A percentile compares a stretch with the other conserved stretches of the same genome.
Evolutionary conservation across 192 early-diverging fungal species (phyloP).

Genomic region (Entomortierella chlamydospora): DNA sequence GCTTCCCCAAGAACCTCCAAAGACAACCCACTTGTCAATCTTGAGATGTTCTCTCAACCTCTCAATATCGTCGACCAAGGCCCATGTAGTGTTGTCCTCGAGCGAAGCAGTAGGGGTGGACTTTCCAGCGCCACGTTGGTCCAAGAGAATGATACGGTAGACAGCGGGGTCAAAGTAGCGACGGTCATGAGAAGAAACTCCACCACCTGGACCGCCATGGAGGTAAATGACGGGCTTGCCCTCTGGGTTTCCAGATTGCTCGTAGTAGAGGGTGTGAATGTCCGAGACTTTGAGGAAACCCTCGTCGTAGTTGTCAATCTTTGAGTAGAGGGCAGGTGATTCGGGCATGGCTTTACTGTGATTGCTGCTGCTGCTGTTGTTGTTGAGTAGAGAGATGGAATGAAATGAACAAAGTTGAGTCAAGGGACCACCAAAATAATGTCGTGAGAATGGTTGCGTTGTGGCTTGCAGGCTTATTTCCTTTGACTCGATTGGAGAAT

Average conservation of each 20-base stretch:
- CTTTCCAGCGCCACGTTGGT: slow-evolving; percentile 76
- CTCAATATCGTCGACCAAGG: slow-evolving; percentile 74
- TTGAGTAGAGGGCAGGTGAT: slow-evolving; percentile 45
- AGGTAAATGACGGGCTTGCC: slow-evolving; percentile 65
- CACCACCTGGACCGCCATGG: slow-evolving; percentile 74
- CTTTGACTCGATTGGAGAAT: neutral
- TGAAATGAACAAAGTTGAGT: neutral
- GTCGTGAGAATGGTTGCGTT: neutral
- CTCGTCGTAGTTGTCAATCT: slow-evolving; percentile 63
- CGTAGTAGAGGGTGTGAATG: slow-evolving; percentile 71
- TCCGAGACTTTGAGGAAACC: slow-evolving; percentile 68
- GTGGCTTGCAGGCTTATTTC: neutral
- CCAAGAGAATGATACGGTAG: slow-evolving; percentile 75
- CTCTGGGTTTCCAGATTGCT: slow-evolving; percentile 72
- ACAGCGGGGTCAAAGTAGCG: slow-evolving; percentile 63
- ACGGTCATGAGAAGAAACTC: slow-evolving; percentile 60
- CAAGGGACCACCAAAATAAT: neutral
- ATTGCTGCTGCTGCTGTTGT: neutral
- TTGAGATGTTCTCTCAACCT: slow-evolving; percentile 66
- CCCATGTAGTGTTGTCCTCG: slow-evolving; percentile 76
- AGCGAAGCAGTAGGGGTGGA: slow-evolving; percentile 73
- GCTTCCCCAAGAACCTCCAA: slow-evolving; percentile 80
- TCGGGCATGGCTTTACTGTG: slow-evolving; percentile 55
- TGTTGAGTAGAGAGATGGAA: neutral
- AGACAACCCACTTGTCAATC: slow-evolving; percentile 80